Conservation (phyloP, 2,329 filamentous ascomycete genomes). For the Teratosphaeria viscida region DNA sequence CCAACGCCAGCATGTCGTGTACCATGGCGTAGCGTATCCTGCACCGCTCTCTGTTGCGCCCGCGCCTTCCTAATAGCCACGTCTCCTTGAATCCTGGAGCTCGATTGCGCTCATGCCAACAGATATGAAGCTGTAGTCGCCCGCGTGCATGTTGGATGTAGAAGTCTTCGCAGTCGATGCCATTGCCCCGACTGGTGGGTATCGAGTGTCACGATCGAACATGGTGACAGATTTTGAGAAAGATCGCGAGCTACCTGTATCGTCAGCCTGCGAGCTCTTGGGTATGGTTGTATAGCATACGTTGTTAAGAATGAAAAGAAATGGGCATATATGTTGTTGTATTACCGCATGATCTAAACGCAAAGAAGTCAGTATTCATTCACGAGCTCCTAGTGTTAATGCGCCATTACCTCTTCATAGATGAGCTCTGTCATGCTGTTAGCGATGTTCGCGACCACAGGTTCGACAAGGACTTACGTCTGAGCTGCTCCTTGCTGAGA, state of each 20-base stretch:
- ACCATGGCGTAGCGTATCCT: not conserved
- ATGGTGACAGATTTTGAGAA: not conserved
- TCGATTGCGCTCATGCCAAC: not conserved
- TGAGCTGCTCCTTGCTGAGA: slow-evolving; percentile 94
- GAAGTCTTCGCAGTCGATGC: not conserved
- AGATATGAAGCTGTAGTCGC: not conserved
- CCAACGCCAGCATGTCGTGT: not conserved
- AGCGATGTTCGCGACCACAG: not conserved
- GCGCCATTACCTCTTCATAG: slow-evolving; percentile 78
- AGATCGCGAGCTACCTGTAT: not conserved
- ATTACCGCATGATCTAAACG: not conserved
- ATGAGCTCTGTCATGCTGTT: slow-evolving; percentile 53
- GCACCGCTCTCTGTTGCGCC: not conserved
- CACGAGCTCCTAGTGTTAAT: not conserved
- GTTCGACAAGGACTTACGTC: slow-evolving; percentile 47
- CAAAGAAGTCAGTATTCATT: not conserved
- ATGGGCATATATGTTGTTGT: not conserved
- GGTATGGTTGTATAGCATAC: not conserved
- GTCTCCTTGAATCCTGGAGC: not conserved
- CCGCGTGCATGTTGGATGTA: not conserved
- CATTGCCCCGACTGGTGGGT: not conserved
- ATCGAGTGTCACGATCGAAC: not conserved
- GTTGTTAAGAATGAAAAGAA: not conserved
- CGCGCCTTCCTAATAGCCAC: not conserved
- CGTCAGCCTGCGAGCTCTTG: not conserved